Evolutionary conservation across 106 monocot species (phyloP), one percentile per base, ranked within the genome.

Genomic region (Triglochin maritima): DNA sequence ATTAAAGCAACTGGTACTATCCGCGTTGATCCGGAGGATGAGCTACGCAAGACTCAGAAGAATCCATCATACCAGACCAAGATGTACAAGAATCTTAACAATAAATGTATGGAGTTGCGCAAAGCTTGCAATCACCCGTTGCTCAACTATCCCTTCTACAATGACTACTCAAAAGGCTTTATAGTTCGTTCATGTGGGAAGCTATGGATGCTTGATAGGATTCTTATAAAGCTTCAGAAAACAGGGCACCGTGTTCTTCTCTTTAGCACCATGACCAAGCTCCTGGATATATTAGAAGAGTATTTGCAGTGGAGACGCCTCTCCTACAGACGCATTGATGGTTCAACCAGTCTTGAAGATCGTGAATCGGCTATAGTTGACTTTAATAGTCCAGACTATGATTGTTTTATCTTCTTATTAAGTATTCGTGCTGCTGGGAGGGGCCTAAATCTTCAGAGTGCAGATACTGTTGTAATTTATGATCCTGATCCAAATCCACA

Each of bases 401-500:
- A 85, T 71, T 86, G 91, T 76, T 96, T 96, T 77, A 96, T 96
- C 64, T 96, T 96, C 72, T 80, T 96, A 80, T 85, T 96, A 11
- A 96, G 96, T 60, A 96, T 96, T 59, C 91, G 96, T 61, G 96
- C 96, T 82, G 96, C 96, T 72, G 96, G 96, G 63, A 86, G 91
- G 71, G 96, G 96, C 51, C 69, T 96, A 49, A 96, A 96, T 84
- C 86, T 96, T 46, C 96, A 96, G 69, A 96, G 75, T 80, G 96
- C 96, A 45, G 96, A 96, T 59, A 96, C 96, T 14, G 96, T 96
- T 62, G 82, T 96, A 44, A 96, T 96, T 61, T 96, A 96, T 69
- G 96, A 96, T 73, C 96, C 96, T 42, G 96, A 96, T 70, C 96
- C 91, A 48, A 96, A 96, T 78, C 96, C 96, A 46, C 96, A 96